Evolutionary conservation across 192 early-diverging fungal species (phyloP).

Genomic region (Lunasporangiospora selenospora): DNA sequence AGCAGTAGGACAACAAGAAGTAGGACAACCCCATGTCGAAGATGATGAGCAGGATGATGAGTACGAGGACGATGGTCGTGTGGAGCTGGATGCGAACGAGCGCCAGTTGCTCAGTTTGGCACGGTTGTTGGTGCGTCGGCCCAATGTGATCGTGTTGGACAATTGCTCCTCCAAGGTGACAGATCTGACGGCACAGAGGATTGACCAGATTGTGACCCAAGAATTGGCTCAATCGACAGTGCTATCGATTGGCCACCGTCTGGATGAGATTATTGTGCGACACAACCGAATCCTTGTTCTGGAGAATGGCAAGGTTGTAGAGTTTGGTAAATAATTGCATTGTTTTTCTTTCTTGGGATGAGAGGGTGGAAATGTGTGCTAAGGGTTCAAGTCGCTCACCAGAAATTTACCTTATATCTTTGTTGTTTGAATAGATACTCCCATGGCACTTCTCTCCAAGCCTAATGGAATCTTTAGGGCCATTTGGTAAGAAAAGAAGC

Average conservation of each 20-base stretch:
- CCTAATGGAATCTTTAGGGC: constrained; percentile 19
- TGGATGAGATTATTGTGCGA: constrained; percentile 66
- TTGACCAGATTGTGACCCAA: constrained; percentile 67
- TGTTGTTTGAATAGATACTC: constrained; percentile 24
- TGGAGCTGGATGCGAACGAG: constrained; percentile 57
- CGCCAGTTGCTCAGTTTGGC: constrained; percentile 71
- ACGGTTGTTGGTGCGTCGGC: constrained; percentile 70
- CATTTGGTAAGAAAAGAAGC: constrained; percentile 17
- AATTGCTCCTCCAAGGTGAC: constrained; percentile 74
- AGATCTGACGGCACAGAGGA: constrained; percentile 63
- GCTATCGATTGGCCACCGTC: constrained; percentile 74
- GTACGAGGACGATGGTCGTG: constrained; percentile 13
- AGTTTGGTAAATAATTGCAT: constrained; percentile 59
- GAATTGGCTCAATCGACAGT: constrained; percentile 64
- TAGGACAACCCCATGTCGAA: too few relatives aligned
- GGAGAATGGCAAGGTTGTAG: constrained; percentile 72
- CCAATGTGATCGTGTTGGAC: constrained; percentile 81
- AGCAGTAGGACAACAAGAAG: too few relatives aligned
- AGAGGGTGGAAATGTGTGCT: neutral
- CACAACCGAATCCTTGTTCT: constrained; percentile 79
- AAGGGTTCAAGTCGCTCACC: neutral
- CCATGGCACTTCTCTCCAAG: constrained; percentile 30
- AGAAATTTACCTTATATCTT: neutral
- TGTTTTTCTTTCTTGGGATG: constrained; percentile 9
- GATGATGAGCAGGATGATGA: constrained; percentile 4